Evolutionary conservation across 139 green algal species (phyloP).

Genomic region (Edaphochlamys debaryana): DNA sequence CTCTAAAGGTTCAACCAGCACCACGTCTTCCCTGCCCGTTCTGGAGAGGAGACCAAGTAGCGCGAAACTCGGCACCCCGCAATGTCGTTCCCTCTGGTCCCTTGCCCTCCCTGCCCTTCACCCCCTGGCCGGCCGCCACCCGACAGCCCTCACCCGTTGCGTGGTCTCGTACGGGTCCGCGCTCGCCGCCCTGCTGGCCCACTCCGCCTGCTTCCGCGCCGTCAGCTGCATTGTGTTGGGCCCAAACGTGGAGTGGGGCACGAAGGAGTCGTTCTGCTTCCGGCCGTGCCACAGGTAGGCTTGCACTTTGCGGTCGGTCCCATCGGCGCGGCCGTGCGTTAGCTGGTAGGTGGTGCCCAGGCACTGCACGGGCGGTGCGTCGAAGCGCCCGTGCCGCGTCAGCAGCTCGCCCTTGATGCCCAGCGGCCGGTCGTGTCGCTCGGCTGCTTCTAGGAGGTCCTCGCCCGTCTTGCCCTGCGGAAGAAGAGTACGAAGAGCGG

Average conservation of each 20-base stretch:
- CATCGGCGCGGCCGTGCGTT: constrained; percentile 25
- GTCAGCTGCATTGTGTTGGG: neutral
- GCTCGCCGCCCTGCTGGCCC: neutral
- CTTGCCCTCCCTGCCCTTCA: neutral
- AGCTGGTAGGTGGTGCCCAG: constrained; percentile 37
- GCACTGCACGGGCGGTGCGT: constrained; percentile 33
- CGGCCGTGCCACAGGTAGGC: constrained; percentile 30
- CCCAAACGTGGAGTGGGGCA: constrained; percentile 20
- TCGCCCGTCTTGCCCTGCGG: constrained; percentile 31
- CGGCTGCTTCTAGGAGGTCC: neutral
- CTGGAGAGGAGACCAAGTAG: too few relatives aligned
- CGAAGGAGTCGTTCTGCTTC: constrained; percentile 29
- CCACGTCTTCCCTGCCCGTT: too few relatives aligned
- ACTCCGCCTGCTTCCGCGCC: constrained; percentile 12
- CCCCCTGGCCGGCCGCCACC: neutral
- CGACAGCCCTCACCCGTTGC: constrained; percentile 6
- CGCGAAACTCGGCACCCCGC: too few relatives aligned
- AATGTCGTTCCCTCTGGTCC: too few relatives aligned
- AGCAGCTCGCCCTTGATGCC: constrained; percentile 36
- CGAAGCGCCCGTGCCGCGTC: constrained; percentile 29
- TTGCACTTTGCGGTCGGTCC: constrained; percentile 18
- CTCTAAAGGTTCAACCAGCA: too few relatives aligned
- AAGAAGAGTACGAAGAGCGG: too few relatives aligned
- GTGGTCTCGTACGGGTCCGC: constrained; percentile 17
- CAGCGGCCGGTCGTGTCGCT: constrained; percentile 36